Evolutionary conservation across 768 basidiomycete species (phyloP), one percentile per base, ranked within the genome.

Genomic region (Naganishia vaughanmartiniae): DNA sequence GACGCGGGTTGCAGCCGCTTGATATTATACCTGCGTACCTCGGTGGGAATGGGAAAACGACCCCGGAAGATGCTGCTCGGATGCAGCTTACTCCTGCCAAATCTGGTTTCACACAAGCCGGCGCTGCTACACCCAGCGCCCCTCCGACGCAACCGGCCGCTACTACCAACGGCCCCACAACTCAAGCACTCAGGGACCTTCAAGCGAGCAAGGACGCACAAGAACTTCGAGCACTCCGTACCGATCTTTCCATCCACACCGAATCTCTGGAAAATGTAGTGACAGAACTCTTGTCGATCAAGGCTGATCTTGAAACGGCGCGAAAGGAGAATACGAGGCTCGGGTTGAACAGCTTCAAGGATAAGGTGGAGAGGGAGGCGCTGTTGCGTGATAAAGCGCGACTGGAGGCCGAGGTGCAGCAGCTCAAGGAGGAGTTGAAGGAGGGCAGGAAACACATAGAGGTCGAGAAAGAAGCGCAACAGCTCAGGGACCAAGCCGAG

Each of bases 271-370:
- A 45, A 24, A 9, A 58, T 24, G 9, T 34, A 11, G 34, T 21
- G 30, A 51, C 24, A 14, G 42, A 42, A 30, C 34, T 58, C 57
- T n/a, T 21, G 34, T 12, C 34, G 21, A 3, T 58, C 21, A 34
- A 17, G 34, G 12, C 57, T 21, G 57, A 58, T n/a, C 36, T 63
- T 1, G 60, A 63, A 26, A 63, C 36, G 17, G 24, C 28, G 0
- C 60, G 60, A 21, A 63, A 45, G 26, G 60, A 63, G 24, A 63
- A 63, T 26, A 45, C 60, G 39, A 31, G 60, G 24, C 42, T 63
- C 26, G 60, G 39, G 6, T 26, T 63, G 60, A 42, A 63, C 39
- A 46, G 24, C 4, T 63, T 45, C 60, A 63, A 45, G 42, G 42
- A 63, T 7, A 42, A 30, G 24, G 39, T 42, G 36, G n/a, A 19